These are phyloP conservation scores for Themeda triandra DNA, from an alignment of 176 grass and related monocot genomes.

Conservation along the genomic window DNA sequence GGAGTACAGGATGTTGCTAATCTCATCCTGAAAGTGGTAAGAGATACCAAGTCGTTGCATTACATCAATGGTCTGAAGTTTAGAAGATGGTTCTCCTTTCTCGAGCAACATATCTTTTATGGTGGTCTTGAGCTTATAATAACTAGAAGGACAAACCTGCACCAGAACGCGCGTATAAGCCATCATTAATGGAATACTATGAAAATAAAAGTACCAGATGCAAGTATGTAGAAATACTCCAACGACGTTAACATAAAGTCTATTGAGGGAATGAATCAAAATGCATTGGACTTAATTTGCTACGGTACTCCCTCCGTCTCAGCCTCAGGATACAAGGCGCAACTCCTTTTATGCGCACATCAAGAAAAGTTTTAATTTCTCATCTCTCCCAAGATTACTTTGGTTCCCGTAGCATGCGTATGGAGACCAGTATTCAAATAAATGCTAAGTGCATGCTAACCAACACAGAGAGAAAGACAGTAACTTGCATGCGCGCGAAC, in stretches of 20 bases:
- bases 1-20: slow-evolving; percentile 14
- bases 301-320: no score
- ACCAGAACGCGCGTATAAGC: neutral
- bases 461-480: no score
- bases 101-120: slow-evolving; percentile 1
- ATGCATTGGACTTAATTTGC: neutral
- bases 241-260: neutral
- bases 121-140: slow-evolving; percentile 4
- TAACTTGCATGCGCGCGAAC: no score
- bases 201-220: neutral
- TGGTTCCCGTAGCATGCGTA: no score
- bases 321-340: no score
- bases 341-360: no score
- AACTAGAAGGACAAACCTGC: neutral
- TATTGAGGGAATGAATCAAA: neutral
- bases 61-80: slow-evolving; percentile 25
- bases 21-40: slow-evolving; percentile 46
- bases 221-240: neutral
- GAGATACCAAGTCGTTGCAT: slow-evolving; percentile 50
- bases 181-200: neutral
- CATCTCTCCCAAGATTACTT: no score
- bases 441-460: no score
- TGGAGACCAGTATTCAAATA: no score
- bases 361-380: no score
- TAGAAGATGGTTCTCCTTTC: neutral